Evolutionary conservation across 345 rosid genomes (phyloP), one percentile per base, ranked within the genome.

Genomic region (Dovyalis caffra): DNA sequence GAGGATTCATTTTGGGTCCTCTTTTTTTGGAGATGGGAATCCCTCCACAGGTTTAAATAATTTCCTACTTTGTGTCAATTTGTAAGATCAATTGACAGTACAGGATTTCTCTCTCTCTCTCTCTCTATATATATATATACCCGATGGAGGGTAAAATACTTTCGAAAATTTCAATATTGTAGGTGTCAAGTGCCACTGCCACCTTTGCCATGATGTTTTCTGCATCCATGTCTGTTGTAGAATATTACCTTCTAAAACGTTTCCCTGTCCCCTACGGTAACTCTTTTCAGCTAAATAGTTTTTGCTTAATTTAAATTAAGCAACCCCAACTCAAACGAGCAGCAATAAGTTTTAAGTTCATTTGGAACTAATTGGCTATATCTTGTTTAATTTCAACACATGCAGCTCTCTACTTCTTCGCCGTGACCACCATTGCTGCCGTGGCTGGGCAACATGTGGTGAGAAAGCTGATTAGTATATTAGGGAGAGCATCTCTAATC

Each of bases 161-260:
- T n/a, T n/a, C n/a, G n/a, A n/a, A n/a, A n/a, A n/a, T n/a, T n/a
- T n/a, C n/a, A n/a, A n/a, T n/a, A n/a, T n/a, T 73, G 77, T 61
- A 85, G 95, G 95, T 92, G 66, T 86, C 96, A 69, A 90, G 94
- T 86, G 95, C 97, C 68, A 92, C 97, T 28, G 88, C 94, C 26
- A 90, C 97, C 73, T 90, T 89, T 80, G 92, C 92, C 34, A 92
- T 92, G 97, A 83, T 86, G 18, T 92, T 92, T 76, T 90, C 96
- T 58, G 90, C 97, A 37, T 90, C 96, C 4, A 90, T 92, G 91
- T 92, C 94, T 26, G 97, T 86, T 28, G 81, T 92, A 15, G 97
- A 92, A 75, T 92, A 90, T 78, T 92, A 89, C 80, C 92, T 92
- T 72, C 86, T 92, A 18, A 89, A 88, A 73, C 94, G 96, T 53